These are phyloP conservation scores for Fusarium concolor DNA, from an alignment of 2,329 filamentous ascomycete genomes.

Conservation along the genomic window DNA sequence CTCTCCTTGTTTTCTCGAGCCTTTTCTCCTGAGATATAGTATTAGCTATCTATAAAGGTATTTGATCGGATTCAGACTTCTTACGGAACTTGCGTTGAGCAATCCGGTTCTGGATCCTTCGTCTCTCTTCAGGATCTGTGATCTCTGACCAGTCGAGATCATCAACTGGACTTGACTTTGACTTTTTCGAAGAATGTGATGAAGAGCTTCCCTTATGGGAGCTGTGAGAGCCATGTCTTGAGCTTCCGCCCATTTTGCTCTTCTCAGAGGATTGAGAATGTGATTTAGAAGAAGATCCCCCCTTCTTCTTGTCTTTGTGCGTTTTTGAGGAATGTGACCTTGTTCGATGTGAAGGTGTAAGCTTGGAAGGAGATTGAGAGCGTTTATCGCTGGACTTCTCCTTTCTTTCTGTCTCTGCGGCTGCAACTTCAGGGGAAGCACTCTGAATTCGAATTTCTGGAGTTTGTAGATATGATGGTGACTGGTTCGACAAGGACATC, in stretches of 20 bases:
- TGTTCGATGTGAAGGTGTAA: slow-evolving; percentile 32
- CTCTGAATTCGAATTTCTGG: slow-evolving; percentile 48
- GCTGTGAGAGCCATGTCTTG: slow-evolving; percentile 37
- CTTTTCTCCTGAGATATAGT: slow-evolving; percentile 69
- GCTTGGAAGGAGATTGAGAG: slow-evolving; percentile 16
- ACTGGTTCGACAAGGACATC: slow-evolving; percentile 44
- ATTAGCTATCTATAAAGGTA: not conserved
- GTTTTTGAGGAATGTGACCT: slow-evolving; percentile 25
- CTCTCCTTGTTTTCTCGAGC: slow-evolving; percentile 75
- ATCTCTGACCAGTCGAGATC: slow-evolving; percentile 76
- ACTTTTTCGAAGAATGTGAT: slow-evolving; percentile 51
- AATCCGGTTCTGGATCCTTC: slow-evolving; percentile 80
- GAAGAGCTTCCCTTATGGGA: slow-evolving; percentile 47
- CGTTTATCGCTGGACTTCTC: slow-evolving; percentile 5
- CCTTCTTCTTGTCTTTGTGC: slow-evolving; percentile 34
- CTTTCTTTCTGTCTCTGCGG: slow-evolving; percentile 6
- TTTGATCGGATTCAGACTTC: slow-evolving; percentile 42
- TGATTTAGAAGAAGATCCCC: slow-evolving; percentile 13
- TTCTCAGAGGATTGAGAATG: slow-evolving; percentile 15
- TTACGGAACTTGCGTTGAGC: slow-evolving; percentile 81
- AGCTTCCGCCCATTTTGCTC: slow-evolving; percentile 42
- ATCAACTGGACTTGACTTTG: slow-evolving; percentile 57
- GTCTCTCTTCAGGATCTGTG: slow-evolving; percentile 75
- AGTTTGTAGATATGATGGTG: slow-evolving; percentile 29
- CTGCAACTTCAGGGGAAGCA: slow-evolving; percentile 41